phyloP scores from a whole-genome alignment of 2,329 filamentous ascomycete species.

The Hypoxylon sp. region DNA sequence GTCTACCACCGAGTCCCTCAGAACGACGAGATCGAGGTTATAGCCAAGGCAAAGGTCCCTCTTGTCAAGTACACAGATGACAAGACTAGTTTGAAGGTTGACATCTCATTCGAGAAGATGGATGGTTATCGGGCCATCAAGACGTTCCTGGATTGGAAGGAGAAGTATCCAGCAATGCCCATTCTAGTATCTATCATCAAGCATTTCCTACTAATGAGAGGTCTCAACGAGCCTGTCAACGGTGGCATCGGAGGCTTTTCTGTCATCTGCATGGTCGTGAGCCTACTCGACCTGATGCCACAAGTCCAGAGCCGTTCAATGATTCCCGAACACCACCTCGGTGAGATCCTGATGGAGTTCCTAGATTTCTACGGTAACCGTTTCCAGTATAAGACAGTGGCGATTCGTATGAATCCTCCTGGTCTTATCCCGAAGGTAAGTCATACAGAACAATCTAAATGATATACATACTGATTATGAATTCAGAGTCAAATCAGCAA shows the following conservation, averaged over 20 bases:
- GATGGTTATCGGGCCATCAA: constrained; percentile 84
- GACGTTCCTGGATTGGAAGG: constrained; percentile 86
- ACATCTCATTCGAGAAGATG: constrained; percentile 94
- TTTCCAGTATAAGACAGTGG: constrained; percentile 78
- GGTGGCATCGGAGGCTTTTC: constrained; percentile 96
- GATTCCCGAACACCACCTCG: constrained; percentile 76
- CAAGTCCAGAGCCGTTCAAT: constrained; percentile 74
- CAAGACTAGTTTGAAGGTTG: constrained; percentile 84
- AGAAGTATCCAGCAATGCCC: constrained; percentile 85
- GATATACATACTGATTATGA: constrained; percentile 37
- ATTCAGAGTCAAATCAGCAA: constrained; percentile 61
- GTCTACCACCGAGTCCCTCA: constrained; percentile 70
- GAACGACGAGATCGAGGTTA: constrained; percentile 73
- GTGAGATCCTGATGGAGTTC: constrained; percentile 87
- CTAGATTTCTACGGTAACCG: constrained; percentile 89
- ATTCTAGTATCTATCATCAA: constrained; percentile 90
- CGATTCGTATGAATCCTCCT: constrained; percentile 83
- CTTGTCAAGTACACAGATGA: constrained; percentile 91
- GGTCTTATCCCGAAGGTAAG: constrained; percentile 79
- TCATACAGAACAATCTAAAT: not conserved
- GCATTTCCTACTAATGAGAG: constrained; percentile 90
- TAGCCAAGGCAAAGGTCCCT: constrained; percentile 85
- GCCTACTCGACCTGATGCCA: constrained; percentile 86
- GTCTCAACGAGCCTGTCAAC: constrained; percentile 89
- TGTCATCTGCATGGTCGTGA: constrained; percentile 93